Base-by-base conservation (phyloP, 2,329 filamentous ascomycete species). In the Alternaria postmessia region DNA sequence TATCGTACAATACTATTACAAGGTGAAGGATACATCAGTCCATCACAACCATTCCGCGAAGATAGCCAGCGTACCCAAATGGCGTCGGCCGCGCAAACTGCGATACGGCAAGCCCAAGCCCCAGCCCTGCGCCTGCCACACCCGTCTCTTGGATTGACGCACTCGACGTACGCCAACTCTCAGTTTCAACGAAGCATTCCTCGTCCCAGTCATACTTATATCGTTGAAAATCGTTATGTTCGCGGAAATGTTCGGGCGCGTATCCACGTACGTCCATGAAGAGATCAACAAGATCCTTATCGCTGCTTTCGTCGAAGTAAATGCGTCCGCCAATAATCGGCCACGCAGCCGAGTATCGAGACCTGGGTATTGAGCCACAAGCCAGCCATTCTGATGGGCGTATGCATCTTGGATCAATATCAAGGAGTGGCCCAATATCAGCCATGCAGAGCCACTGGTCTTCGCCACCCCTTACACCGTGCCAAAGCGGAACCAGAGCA, bases 11-110 rank as follows among this genome's bases (percentile, higher is more conserved):
- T 52, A 52, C 4, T 30, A 2, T 52, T 52, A 52, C 34, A 52
- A 52, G 4, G 8, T 11, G 26, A 12, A 30, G 7, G 16, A 24
- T 18, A 22, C n/a, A 42, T 59, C 42, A 59, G 30, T 59, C 56
- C 36, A 59, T 49, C 7, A 59, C 43, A 32, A 54, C 3, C 49
- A 49, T 59, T 3, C 56, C 56, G 16, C 49, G 56, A 7, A 59
- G 36, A 48, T 53, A 59, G 8, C 56, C 56, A 12, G 49, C 51
- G 22, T 54, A 39, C 1, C 56, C 56, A 32, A 47, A 48, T 4
- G 36, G 26, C 43, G 34, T 47, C n/a, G 43, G 43, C 5, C 26
- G 56, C 28, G 36, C 11, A 7, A 43, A 36, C 16, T 36, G 42
- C 20, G 44, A 43, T 9, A 36, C 43, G 22, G 36, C 49, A 24